Evolutionary conservation across 805 yeast genomes (phyloP), one percentile per base, ranked within the genome.

Genomic region (Kuraishia capsulata): DNA sequence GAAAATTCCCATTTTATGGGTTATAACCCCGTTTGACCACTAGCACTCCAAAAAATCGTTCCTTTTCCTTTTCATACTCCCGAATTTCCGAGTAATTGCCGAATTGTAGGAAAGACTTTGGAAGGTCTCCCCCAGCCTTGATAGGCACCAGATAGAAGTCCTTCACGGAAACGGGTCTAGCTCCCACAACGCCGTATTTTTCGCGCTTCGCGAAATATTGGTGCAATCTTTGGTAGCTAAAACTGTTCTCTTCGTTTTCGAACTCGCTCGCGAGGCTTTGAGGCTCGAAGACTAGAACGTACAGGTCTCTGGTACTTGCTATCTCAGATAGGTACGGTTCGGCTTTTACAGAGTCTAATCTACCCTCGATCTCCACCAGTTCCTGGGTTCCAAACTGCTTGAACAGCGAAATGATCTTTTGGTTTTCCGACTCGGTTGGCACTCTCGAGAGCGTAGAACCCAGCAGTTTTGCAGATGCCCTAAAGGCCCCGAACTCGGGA

Each of bases 161-260:
- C 48, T 78, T 80, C 30, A 78, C 78, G 46, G 65, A 63, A 6
- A 53, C 43, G 1, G 75, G 72, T 38, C 63, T 62, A 16, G 61
- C 64, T 10, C 73, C 68, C 33, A 81, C 60, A 14, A 80, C 87
- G 2, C 87, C 89, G 37, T 71, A 75, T 50, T 74, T 74, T 21
- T 54, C 48, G 21, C 71, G 58, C 4, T 57, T 49, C 30, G 57
- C 49, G 47, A 77, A 71, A 51, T 78, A 76, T 14, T 66, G 62
- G 54, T 58, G 66, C 25, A 71, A 51, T 32, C 57, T 53, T 21
- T 49, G 44, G 50, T 56, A 65, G 20, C 46, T 47, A 10, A 39
- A 33, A 16, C 44, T 40, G 20, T 44, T 42, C 33, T 44, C 48
- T 40, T 46, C 59, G 36, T 43, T 57, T 4, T 38, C 39, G 4